These are phyloP conservation scores for Antrodiella citrinella DNA, from an alignment of 768 basidiomycete species.

Conservation along the genomic window DNA sequence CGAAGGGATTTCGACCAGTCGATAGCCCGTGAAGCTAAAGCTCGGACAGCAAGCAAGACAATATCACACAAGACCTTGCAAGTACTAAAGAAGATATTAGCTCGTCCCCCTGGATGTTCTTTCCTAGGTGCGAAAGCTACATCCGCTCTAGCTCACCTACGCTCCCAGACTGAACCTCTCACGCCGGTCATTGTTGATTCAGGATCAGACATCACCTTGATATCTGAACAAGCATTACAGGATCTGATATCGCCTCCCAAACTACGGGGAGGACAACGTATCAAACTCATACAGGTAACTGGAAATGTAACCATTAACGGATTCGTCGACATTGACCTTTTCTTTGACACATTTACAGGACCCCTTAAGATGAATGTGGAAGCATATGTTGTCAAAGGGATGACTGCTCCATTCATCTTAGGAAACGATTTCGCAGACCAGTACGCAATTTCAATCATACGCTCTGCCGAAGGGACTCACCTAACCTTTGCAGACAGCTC, in stretches of 20 bases:
- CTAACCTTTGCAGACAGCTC: too few species aligned
- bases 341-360: slow-evolving; percentile 18
- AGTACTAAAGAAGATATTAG: background rate
- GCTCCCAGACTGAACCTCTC: background rate
- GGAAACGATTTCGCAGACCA: too few species aligned
- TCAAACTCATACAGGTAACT: too few species aligned
- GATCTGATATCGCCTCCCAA: slow-evolving; percentile 12
- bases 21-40: too few species aligned
- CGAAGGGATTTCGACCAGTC: too few species aligned
- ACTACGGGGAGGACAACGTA: slow-evolving; percentile 19
- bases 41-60: too few species aligned
- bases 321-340: slow-evolving; percentile 20
- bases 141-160: slow-evolving; percentile 8
- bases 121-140: slow-evolving; percentile 27
- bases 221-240: slow-evolving; percentile 14
- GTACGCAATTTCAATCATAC: slow-evolving; percentile 23
- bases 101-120: slow-evolving; percentile 22
- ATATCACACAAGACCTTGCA: too few species aligned
- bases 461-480: too few species aligned
- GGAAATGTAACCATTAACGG: too few species aligned
- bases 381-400: slow-evolving; percentile 23
- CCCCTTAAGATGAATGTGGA: slow-evolving; percentile 16
- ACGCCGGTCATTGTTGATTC: slow-evolving; percentile 21
- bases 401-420: too few species aligned
- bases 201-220: too few species aligned